Percentiles rank a stretch among this genome's conserved stretches.
Evolutionary conservation across 1,284 basidiomycete species (phyloP).

Genomic region (Chalciporus sp.): DNA sequence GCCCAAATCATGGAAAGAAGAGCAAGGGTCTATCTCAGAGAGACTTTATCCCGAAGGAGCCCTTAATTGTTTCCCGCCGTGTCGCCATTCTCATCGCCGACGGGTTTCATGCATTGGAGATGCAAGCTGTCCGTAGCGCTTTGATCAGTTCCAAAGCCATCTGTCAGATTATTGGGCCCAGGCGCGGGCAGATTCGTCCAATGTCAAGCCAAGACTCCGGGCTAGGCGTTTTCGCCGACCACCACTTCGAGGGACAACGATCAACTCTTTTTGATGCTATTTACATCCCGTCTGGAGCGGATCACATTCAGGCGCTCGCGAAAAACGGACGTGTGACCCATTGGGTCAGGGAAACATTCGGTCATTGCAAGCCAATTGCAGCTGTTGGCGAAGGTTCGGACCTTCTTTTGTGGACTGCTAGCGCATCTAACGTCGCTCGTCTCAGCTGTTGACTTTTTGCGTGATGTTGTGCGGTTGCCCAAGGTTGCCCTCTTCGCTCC

Average conservation of each 20-base stretch:
- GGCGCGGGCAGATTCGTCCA: constrained; percentile 59
- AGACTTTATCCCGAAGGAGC: constrained; percentile 57
- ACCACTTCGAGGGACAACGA: constrained; percentile 75
- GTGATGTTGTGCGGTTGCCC: constrained; percentile 48
- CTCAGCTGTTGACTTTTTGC: constrained; percentile 52
- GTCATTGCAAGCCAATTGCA: constrained; percentile 78
- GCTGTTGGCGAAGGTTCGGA: constrained; percentile 62
- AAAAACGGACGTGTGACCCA: constrained; percentile 63
- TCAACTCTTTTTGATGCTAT: constrained; percentile 82
- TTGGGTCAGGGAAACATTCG: constrained; percentile 78
- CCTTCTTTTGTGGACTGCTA: background rate
- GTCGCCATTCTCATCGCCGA: constrained; percentile 77
- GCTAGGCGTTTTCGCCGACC: constrained; percentile 54
- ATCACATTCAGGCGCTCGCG: constrained; percentile 54
- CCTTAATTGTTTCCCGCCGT: constrained; percentile 68
- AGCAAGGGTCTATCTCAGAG: constrained; percentile 61
- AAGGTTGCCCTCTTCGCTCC: constrained; percentile 45
- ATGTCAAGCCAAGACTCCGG: constrained; percentile 38
- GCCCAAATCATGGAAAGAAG: constrained; percentile 58
- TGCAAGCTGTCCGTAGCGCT: constrained; percentile 56
- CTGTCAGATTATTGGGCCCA: constrained; percentile 69
- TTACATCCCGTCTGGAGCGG: constrained; percentile 67
- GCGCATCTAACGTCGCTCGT: constrained; percentile 4
- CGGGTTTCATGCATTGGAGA: constrained; percentile 66
- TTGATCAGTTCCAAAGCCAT: constrained; percentile 57